Base-by-base conservation (phyloP, 805 yeast species). In the Hanseniaspora jakobsenii region DNA sequence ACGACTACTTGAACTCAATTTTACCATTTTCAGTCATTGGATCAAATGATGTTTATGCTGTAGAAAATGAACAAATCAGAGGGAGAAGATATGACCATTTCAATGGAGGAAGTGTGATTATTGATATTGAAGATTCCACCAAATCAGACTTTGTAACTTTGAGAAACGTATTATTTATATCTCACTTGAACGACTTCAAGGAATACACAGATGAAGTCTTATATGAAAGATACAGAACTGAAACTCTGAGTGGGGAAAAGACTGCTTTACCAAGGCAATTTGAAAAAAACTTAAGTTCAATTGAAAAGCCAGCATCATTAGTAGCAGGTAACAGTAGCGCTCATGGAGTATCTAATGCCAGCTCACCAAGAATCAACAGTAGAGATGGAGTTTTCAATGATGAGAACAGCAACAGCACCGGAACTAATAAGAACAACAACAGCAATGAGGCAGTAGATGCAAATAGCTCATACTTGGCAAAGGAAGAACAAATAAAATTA, bases 211-310 rank as follows among this genome's bases (percentile, higher is more conserved):
- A 82, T 59, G 94, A 85, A 59, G 72, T 78, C 32, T 66, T 86
- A 51, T 86, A 86, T 61, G 96, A 86, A 62, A 78, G 77, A 58
- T 86, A 86, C 64, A 78, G 96, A 70, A 82, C 95, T 8, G 85
- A 78, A 56, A 86, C 87, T 14, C 70, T 82, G 50, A 76, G 84
- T 23, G 78, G 81, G 24, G 79, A n/a, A 6, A 36, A 23, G 22
- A 24, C 28, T 31, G 42, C 36, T 8, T 22, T 29, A 16, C 27
- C 40, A 35, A 28, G 18, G 17, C 17, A 48, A 31, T 32, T 55
- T 45, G 51, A 51, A 34, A 44, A 38, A 24, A 12, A n/a, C n/a
- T n/a, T n/a, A n/a, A n/a, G n/a, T n/a, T n/a, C n/a, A n/a, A n/a
- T n/a, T n/a, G n/a, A n/a, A n/a, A n/a, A n/a, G n/a, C n/a, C n/a